Base-by-base conservation (phyloP, 805 yeast genomes). In the Candida railenensis region DNA sequence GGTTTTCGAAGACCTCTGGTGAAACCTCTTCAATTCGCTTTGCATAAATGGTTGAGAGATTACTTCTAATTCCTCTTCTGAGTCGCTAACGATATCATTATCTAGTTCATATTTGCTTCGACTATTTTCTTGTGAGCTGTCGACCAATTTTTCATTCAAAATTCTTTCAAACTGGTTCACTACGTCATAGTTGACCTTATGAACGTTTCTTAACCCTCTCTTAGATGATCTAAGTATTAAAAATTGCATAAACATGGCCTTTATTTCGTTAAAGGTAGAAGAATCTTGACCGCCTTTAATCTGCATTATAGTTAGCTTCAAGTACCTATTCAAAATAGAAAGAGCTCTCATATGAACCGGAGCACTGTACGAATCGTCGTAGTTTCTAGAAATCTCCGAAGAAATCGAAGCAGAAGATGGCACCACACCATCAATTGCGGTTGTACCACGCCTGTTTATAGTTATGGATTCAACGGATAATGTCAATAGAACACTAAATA, bases 41-140 rank as follows among this genome's bases (percentile, higher is more conserved):
- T 56, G 63, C 50, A 67, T 53, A 40, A 67, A 44, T 4, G 59
- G 50, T 14, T 60, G 63, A 7, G 51, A 47, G 15, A 37, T 18
- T 21, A 39, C 5, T 32, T 22, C 32, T 14, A 30, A 20, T 16
- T 48, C 51, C 9, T 48, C 54, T 33, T 52, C 53, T 1, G 54
- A 54, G 30, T 54, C 55, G 19, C 54, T 52, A 8, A 53, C 43
- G 2, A 46, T 42, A 1, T 49, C 50, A 2, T n/a, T 25, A 25
- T 25, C 46, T 11, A 4, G 40, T 14, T 5, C 20, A 19, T 21
- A 15, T 12, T 20, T 9, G 3, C 11, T 15, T 14, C 9, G 11
- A 7, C 4, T 32, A 11, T 16, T 32, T 9, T 15, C 32, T 19
- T 28, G 34, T 5, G 42, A 28, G 25, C 40, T 22, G 7, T 18